phyloP scores from a whole-genome alignment of 2,329 filamentous ascomycete species.

The Spiromastix sp. region DNA sequence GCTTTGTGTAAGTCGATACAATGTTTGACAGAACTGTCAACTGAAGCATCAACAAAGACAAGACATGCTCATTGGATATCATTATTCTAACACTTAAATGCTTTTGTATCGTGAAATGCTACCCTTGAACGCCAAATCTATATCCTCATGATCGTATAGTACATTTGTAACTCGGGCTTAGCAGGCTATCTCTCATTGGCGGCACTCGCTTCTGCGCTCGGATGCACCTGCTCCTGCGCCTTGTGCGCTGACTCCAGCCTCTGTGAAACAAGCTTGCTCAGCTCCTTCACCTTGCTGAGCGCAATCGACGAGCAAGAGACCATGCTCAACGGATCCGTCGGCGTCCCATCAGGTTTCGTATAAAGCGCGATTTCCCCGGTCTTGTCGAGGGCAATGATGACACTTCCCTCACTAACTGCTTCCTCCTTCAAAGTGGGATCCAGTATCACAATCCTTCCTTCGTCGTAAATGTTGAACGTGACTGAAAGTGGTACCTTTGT shows the following conservation, averaged over 20 bases:
- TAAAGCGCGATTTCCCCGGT: conserved; percentile 87
- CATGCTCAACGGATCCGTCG: conserved; percentile 68
- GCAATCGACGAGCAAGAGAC: conserved; percentile 67
- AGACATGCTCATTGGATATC: too few relatives aligned
- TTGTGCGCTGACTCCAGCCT: conserved; percentile 69
- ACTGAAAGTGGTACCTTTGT: conserved; percentile 87
- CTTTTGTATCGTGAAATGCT: too few relatives aligned
- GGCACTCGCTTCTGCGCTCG: conserved; percentile 67
- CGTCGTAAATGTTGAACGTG: conserved; percentile 71
- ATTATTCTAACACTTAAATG: too few relatives aligned
- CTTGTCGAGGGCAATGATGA: conserved; percentile 73
- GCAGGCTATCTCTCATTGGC: conserved; percentile 77
- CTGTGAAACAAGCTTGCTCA: conserved; percentile 62
- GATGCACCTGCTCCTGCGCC: conserved; percentile 51
- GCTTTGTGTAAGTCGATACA: too few relatives aligned
- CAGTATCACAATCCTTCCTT: conserved; percentile 32
- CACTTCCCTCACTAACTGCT: conserved; percentile 53
- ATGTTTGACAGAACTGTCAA: too few relatives aligned
- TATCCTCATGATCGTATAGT: too few relatives aligned
- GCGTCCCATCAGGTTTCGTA: conserved; percentile 75
- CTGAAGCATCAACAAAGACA: too few relatives aligned
- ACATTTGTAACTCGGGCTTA: too few relatives aligned
- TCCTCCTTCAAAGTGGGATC: conserved; percentile 40
- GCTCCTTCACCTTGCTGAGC: conserved; percentile 66
- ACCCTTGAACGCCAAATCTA: too few relatives aligned